Base-by-base conservation (phyloP, 1,139 yeast species). In the Geotrichum candidum region DNA sequence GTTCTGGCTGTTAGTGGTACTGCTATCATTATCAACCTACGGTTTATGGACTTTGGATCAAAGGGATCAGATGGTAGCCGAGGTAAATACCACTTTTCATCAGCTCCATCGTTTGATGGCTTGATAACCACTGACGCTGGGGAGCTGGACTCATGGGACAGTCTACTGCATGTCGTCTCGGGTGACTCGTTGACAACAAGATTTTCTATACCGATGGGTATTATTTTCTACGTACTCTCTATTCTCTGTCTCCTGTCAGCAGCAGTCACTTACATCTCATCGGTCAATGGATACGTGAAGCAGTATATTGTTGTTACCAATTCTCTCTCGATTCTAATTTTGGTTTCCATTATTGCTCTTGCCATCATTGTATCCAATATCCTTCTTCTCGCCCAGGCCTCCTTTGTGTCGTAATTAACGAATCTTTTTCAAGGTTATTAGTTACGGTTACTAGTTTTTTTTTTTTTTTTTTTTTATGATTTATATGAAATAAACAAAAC, bases 1-100 rank as follows among this genome's bases (percentile, higher is more conserved):
- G 65, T 67, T 33, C 66, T 75, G 10, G 69, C 69, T 7, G 63
- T 74, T 10, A 70, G 73, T 1, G 75, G 74, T 11, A 65, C 67
- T 2, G 71, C 73, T 2, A 63, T 73, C 23, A 58, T 70, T 54
- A 56, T 64, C 33, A 63, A 69, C 56, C 52, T 60, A 38, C 38
- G 61, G 35, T 48, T 60, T 38, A 50, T 55, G 27, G 59, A 58
- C 25, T 23, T 18, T 7, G n/a, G 33, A 11, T 25, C 48, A 4
- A 27, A 23, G 22, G 15, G 18, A 9, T 15, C 33, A 25, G 11
- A 25, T 2, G 22, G 18, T 15, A 11, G 45, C 52, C 27, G 23
- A 2, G 18, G 29, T 3, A n/a, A 41, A 15, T 41, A 41, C 23
- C 18, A 22, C 51, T 50, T 29, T 51, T 29, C 29, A 31, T 29